phyloP scores from a whole-genome alignment of 139 green algal species.

The Closterium sp. region DNA sequence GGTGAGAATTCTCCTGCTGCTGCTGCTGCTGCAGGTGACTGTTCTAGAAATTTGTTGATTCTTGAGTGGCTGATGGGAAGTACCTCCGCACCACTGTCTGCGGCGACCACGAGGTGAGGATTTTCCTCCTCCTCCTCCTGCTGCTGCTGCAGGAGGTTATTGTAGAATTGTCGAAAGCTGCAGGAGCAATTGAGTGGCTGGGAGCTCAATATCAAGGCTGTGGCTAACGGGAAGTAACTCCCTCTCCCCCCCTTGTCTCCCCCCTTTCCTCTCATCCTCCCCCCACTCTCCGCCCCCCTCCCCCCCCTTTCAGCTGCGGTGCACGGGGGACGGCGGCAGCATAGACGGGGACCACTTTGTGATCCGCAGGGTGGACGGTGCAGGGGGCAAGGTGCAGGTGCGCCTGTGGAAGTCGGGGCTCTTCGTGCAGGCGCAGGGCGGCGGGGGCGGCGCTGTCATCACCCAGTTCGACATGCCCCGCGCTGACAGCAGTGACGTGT shows the following conservation, averaged over 20 bases:
- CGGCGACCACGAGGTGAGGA: too few relatives aligned
- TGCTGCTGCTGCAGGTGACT: too few relatives aligned
- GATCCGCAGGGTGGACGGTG: background rate
- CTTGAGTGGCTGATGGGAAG: too few relatives aligned
- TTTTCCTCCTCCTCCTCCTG: too few relatives aligned
- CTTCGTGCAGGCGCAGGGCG: background rate
- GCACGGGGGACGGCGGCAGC: background rate
- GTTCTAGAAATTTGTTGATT: too few relatives aligned
- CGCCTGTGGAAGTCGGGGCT: background rate
- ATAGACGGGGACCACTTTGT: background rate
- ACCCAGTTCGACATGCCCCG: background rate
- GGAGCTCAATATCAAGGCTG: slow-evolving; percentile 21
- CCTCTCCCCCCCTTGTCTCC: too few relatives aligned
- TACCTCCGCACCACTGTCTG: too few relatives aligned
- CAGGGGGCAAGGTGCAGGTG: background rate
- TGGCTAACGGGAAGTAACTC: background rate
- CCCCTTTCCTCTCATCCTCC: too few relatives aligned
- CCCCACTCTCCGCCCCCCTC: background rate
- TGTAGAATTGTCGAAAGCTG: too few relatives aligned
- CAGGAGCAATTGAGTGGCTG: slow-evolving; percentile 16
- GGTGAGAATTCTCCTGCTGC: too few relatives aligned
- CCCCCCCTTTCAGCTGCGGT: background rate
- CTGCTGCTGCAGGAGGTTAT: too few relatives aligned
- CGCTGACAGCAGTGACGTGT: background rate
- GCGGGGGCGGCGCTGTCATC: slow-evolving; percentile 4